Evolutionary conservation across 106 monocot species (phyloP), one percentile per base, ranked within the genome.

Genomic region (Dioscorea dumetorum): DNA sequence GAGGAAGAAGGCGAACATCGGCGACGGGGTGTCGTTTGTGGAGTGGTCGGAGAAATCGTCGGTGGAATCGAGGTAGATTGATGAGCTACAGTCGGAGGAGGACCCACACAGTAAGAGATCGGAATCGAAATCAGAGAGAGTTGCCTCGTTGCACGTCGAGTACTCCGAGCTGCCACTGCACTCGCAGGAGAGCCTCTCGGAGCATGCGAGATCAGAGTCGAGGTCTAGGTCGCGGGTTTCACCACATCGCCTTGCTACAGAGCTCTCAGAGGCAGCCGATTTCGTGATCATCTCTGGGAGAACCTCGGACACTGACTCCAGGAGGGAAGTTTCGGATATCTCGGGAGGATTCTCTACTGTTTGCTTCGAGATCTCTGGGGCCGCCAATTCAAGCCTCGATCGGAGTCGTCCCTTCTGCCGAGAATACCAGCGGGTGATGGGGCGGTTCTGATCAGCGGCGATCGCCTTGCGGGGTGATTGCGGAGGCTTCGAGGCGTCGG

Each of bases 11-110:
- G 89, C 66, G 76, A 79, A 76, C 32, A 72, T 70, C 3, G 91
- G 88, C 0, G 97, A 83, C 9, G 22, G 59, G 16, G 73, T 69
- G 48, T 69, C 17, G 4, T 83, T 76, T 9, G 18, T 19, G 11
- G 82, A 79, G 41, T 51, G 76, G 24, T 79, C 81, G n/a, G 83
- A 86, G 82, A 86, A 80, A n/a, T 84, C 69, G 8, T 78, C 76
- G 17, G 78, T 63, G 28, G 86, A 85, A 11, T 73, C 73, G 34
- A 32, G 31, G 8, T 71, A 60, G 4, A 72, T 77, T 14, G 89
- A 90, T 61, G 70, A 76, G 60, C 59, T 59, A 24, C 66, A 61
- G 20, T 54, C 67, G 15, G 66, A 66, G 12, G 62, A 75, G 54
- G 70, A 78, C 60, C 64, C 74, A 15, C 57, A 50, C 28, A 54